Base-by-base conservation (phyloP, 2,329 filamentous ascomycete genomes). In the Aspergillus sp. region DNA sequence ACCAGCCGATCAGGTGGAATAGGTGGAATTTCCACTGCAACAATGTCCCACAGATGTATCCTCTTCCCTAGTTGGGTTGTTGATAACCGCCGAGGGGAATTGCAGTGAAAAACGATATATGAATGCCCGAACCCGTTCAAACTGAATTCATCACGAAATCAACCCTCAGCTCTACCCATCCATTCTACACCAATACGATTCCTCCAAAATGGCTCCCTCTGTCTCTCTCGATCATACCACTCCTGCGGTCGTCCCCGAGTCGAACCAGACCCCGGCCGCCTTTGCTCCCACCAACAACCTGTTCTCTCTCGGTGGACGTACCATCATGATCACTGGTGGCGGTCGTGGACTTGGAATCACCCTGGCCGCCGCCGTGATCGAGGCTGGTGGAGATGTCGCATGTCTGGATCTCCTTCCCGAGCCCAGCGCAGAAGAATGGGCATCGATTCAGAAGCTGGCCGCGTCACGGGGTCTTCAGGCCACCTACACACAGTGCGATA, bases 341-440 rank as follows among this genome's bases (percentile, higher is more conserved):
- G 74, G 68, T 7, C 70, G 74, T 11, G 75, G 76, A 10, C 62
- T 79, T 1, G 76, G 76, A 10, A 71, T 78, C 33, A 71, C 69
- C 12, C 65, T 78, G 10, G 70, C 75, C 5, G 62, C 64, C 27
- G 76, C 73, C 2, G 64, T 77, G 4, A 54, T 74, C 37, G 75
- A 78, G 50, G 71, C 73, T 10, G 72, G 74, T 11, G 75, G 70
- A 29, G 66, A 73, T 51, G 74, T 72, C 36, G 72, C 70, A 6
- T 76, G 72, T 47, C 56, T 78, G 9, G 74, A 77, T 46, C 65
- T 75, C 13, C 61, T 73, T 7, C 50, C 66, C 1, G 49, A 45
- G 7, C 57, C 58, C 3, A 51, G 44, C 27, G 26, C 60, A 62
- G 37, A 57, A 55, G 27, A 75, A 51, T 76, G 73, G 70, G 52